Evolutionary conservation across 768 basidiomycete genomes (phyloP).

Genomic region (Astraeus odoratus): DNA sequence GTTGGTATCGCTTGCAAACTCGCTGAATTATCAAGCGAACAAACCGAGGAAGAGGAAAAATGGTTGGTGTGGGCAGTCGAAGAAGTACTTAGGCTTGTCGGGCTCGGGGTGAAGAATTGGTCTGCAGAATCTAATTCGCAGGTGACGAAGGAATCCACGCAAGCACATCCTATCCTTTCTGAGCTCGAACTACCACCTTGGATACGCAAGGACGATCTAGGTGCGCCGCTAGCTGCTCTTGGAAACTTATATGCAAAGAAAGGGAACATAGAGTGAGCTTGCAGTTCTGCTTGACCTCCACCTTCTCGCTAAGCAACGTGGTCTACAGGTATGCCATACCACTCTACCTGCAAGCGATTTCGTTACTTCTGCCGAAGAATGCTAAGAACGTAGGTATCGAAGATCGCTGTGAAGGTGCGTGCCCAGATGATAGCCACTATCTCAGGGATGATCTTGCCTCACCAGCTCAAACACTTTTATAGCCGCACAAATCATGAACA

Average conservation of each 20-base stretch:
- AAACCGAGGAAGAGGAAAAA: constrained; percentile 34
- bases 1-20: constrained; percentile 41
- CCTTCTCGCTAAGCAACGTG: background rate
- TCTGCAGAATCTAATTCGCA: background rate
- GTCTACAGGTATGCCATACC: constrained; percentile 50
- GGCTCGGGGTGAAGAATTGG: constrained; percentile 6
- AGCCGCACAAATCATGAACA: constrained; percentile 46
- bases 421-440: background rate
- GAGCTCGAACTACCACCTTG: constrained; percentile 55
- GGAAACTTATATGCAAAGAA: constrained; percentile 52
- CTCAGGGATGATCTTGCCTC: background rate
- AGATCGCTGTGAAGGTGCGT: constrained; percentile 54
- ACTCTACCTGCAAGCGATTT: constrained; percentile 60
- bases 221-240: constrained; percentile 62
- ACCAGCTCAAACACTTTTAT: background rate
- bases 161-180: constrained; percentile 28
- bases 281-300: background rate
- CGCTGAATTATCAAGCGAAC: constrained; percentile 33
- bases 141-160: background rate
- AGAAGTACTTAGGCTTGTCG: constrained; percentile 30
- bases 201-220: constrained; percentile 54
- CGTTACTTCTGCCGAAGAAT: constrained; percentile 45
- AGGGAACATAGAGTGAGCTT: constrained; percentile 40
- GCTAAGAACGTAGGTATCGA: constrained; percentile 28
- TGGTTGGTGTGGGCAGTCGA: constrained; percentile 40